Percentiles rank a stretch among this genome's conserved stretches.
phyloP scores from a whole-genome alignment of 225 moss, liverwort and hornwort genomes.

The Asterella californica region DNA sequence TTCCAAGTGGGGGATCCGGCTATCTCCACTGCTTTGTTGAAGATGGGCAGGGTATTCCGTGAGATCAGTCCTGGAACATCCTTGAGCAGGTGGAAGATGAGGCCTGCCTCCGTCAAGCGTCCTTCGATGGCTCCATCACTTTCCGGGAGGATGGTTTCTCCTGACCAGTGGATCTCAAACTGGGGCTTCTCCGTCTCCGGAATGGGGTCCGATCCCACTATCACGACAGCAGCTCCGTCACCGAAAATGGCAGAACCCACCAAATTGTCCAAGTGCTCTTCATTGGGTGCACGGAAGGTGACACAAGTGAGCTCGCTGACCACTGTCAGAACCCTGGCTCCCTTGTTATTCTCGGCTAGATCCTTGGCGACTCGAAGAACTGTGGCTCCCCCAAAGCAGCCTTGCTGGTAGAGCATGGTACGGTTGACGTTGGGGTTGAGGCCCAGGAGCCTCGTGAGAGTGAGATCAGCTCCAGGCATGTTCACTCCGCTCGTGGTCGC shows the following conservation, averaged over 20 bases:
- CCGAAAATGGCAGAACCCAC: slow-evolving; percentile 35
- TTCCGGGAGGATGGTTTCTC: background rate
- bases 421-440: slow-evolving; percentile 7
- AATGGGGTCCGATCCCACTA: slow-evolving; percentile 24
- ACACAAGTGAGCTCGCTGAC: slow-evolving; percentile 24
- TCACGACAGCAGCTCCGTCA: slow-evolving; percentile 27
- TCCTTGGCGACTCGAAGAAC: slow-evolving; percentile 50
- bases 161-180: background rate
- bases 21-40: background rate
- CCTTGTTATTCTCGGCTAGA: slow-evolving; percentile 13
- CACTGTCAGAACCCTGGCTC: slow-evolving; percentile 21
- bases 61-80: slow-evolving; percentile 15
- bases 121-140: slow-evolving; percentile 30
- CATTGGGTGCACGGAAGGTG: slow-evolving; percentile 29
- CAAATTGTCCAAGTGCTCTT: slow-evolving; percentile 25
- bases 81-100: slow-evolving; percentile 11
- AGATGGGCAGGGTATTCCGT: slow-evolving; percentile 2
- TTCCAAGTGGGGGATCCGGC: slow-evolving; percentile 8
- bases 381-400: background rate
- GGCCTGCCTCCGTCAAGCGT: slow-evolving; percentile 22
- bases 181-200: slow-evolving; percentile 22
- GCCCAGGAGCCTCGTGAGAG: slow-evolving; percentile 10
- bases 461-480: slow-evolving; percentile 16
- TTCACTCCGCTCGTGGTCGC: slow-evolving; percentile 37
- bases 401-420: background rate